phyloP scores from a whole-genome alignment of 352 stramenopile species.

The Lagenidium sp. region DNA sequence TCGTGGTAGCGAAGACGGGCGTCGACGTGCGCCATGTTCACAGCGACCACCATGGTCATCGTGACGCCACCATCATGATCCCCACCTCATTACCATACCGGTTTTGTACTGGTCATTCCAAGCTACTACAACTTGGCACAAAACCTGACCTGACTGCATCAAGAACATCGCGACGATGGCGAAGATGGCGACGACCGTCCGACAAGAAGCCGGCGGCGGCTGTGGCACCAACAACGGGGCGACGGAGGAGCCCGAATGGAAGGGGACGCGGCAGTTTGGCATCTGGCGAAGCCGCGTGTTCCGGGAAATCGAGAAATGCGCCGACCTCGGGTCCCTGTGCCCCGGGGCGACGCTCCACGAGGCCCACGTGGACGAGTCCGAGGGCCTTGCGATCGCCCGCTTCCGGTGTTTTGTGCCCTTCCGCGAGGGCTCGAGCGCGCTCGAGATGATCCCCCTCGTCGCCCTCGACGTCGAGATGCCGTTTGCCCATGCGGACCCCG shows the following conservation, averaged over 20 bases:
- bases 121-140: too few species aligned
- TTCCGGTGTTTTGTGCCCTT: conserved; percentile 78
- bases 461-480: conserved; percentile 48
- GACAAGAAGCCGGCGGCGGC: neutral
- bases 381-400: conserved; percentile 33
- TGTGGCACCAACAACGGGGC: neutral
- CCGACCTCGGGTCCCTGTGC: conserved; percentile 14
- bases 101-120: too few species aligned
- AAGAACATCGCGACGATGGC: too few species aligned
- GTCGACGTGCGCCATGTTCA: too few species aligned
- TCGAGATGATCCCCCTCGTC: conserved; percentile 49
- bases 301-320: conserved; percentile 69
- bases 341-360: conserved; percentile 35
- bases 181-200: too few species aligned
- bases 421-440: conserved; percentile 54
- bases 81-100: too few species aligned
- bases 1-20: too few species aligned
- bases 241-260: neutral
- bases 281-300: conserved; percentile 71
- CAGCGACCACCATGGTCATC: too few species aligned
- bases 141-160: too few species aligned
- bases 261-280: conserved; percentile 34
- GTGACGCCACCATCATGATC: too few species aligned
- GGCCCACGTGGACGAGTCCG: conserved; percentile 32
- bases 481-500: conserved; percentile 11